These are phyloP conservation scores for Hanseniaspora hatyaiensis DNA, from an alignment of 805 yeast species.

Conservation along the genomic window DNA sequence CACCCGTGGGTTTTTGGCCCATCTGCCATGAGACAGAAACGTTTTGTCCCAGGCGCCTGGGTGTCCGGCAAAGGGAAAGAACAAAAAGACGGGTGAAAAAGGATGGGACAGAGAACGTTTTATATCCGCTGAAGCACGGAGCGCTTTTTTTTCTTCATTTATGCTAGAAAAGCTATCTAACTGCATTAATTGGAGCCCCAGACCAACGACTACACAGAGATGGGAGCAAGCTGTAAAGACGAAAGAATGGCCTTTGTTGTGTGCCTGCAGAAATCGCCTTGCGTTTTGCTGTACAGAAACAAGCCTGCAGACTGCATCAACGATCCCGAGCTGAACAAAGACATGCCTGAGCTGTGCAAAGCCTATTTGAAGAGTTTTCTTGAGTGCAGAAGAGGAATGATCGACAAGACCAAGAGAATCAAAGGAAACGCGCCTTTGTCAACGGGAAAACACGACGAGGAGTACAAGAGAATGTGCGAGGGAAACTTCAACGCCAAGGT, in stretches of 20 bases:
- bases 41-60: too few relatives aligned
- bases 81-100: too few relatives aligned
- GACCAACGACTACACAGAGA: too few relatives aligned
- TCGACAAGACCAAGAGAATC: constrained; percentile 83
- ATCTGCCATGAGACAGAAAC: too few relatives aligned
- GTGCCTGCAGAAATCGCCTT: constrained; percentile 90
- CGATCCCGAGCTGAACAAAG: constrained; percentile 61
- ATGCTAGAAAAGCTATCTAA: too few relatives aligned
- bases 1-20: too few relatives aligned
- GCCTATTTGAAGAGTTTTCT: constrained; percentile 75
- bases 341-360: constrained; percentile 76
- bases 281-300: constrained; percentile 81
- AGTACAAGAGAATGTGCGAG: constrained; percentile 59
- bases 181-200: too few relatives aligned
- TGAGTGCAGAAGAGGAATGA: constrained; percentile 83
- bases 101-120: too few relatives aligned
- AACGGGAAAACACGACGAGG: constrained; percentile 85
- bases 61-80: too few relatives aligned
- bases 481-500: constrained; percentile 77
- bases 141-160: too few relatives aligned
- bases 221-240: constrained; percentile 83
- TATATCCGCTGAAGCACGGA: too few relatives aligned
- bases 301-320: constrained; percentile 81
- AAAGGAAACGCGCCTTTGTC: constrained; percentile 89
- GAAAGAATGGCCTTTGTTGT: constrained; percentile 91